Base-by-base conservation (phyloP, 768 basidiomycete genomes). In the Gelatoporia subvermispora region DNA sequence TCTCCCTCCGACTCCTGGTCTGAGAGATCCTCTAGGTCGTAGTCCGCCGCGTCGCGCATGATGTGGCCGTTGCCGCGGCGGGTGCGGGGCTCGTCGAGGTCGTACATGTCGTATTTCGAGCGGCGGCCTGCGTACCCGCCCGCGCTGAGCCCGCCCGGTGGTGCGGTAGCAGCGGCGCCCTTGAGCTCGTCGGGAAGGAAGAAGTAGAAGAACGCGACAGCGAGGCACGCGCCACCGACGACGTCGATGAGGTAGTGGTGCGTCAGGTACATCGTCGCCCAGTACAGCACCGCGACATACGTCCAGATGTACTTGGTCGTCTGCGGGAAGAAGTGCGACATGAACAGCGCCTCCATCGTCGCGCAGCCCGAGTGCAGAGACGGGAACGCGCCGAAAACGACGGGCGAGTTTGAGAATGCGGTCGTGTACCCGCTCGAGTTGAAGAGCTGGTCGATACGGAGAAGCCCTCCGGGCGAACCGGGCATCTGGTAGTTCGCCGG, bases 181-280 rank as follows among this genome's bases (percentile, higher is more conserved):
- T 78, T 79, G 54, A 95, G 75, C 49, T 86, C 83, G 53, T 87
- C 82, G 0, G 93, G 92, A 60, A 97, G 82, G 69, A 84, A 85
- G 54, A 88, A 60, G 72, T 92, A 97, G 75, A 97, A 98, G 60
- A 80, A 84, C 17, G 79, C 77, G 34, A 86, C 84, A 41, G 94
- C 86, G 53, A 99, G 78, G 63, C 93, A 95, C 0, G 88, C 90
- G 13, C 96, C 96, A 9, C 84, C 89, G 42, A 93, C 90, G 63
- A 97, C 90, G 63, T 99, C 96, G 69, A 99, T 93, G 62, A 99
- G 86, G 74, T 98, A 98, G 71, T 98, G 95, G 67, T 96, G 93
- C 3, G 90, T 91, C 59, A 95, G 85, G 72, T 95, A 97, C 95
- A 98, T 98, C 20, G 95, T 97, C 9, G 90, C 85, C 96, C 96